phyloP scores from a whole-genome alignment of 2,329 filamentous ascomycete genomes.

The Cladorrhinum sp. region DNA sequence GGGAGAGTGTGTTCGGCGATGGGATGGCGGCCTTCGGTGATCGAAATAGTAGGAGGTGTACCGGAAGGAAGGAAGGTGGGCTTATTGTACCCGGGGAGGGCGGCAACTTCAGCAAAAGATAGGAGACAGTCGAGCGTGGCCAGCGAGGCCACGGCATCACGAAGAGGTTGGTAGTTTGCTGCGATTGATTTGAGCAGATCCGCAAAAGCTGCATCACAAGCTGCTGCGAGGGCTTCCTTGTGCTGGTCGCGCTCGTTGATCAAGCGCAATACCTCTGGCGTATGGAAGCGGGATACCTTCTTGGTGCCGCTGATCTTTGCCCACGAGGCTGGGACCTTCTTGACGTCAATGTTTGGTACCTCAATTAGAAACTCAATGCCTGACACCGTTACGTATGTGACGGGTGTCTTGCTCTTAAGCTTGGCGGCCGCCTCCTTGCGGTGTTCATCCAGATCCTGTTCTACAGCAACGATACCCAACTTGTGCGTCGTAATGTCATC shows the following conservation, averaged over 20 bases:
- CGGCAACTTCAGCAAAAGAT: constrained; percentile 79
- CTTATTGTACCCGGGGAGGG: constrained; percentile 82
- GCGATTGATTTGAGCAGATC: constrained; percentile 71
- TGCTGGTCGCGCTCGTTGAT: constrained; percentile 89
- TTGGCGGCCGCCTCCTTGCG: constrained; percentile 67
- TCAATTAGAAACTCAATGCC: constrained; percentile 96
- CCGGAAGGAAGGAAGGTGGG: constrained; percentile 64
- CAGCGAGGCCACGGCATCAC: constrained; percentile 82
- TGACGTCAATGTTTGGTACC: constrained; percentile 77
- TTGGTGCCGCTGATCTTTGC: constrained; percentile 93
- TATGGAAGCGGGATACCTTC: constrained; percentile 87
- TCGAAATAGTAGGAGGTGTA: constrained; percentile 64
- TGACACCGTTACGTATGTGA: constrained; percentile 78
- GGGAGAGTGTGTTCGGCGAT: constrained; percentile 92
- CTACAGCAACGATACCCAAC: constrained; percentile 84
- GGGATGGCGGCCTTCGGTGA: constrained; percentile 78
- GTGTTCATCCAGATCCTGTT: constrained; percentile 82
- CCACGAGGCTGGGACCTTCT: constrained; percentile 91
- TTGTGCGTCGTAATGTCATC: constrained; percentile 88
- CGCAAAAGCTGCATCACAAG: constrained; percentile 80
- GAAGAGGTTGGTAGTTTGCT: constrained; percentile 81
- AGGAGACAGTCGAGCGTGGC: constrained; percentile 87
- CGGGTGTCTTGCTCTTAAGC: constrained; percentile 65
- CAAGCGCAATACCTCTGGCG: constrained; percentile 80
- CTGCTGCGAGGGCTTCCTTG: constrained; percentile 86